Evolutionary conservation across 352 stramenopile species (phyloP), one percentile per base, ranked within the genome.

Genomic region (Phytopythium vexans): DNA sequence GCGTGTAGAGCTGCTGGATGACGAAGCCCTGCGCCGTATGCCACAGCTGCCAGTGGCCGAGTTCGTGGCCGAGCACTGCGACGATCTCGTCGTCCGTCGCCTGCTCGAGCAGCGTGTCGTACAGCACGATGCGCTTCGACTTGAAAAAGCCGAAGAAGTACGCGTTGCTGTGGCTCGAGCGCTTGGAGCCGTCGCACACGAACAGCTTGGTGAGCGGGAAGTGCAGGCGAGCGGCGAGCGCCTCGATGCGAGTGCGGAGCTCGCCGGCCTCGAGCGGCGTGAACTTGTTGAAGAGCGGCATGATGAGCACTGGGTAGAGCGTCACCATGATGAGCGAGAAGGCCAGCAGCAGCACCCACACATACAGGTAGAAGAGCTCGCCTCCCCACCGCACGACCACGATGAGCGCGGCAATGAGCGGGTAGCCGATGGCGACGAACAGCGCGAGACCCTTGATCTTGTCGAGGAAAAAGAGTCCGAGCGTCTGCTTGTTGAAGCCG

Each of bases 201-300:
- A 98, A 99, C 36, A 99, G 80, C 65, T 99, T 97, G 11, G 94
- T 98, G 45, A 99, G 75, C 35, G 97, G 97, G 64, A 98, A 99
- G 8, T 84, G 52, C 31, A 99, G 86, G 27, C 62, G 68, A 35
- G 77, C 76, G 5, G 97, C 96, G 31, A 99, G 68, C 27, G 78
- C 77, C 58, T 98, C 96, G 62, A 99, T 99, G 32, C 74, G 74
- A 11, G 66, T 82, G 43, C 97, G 96, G 42, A 99, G 75, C 21
- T 81, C 66, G n/a, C 95, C 94, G 36, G 94, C 77, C 41, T 85
- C 76, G 8, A 97, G 62, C 52, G 82, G 78, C 54, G 75, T 94
- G 59, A 96, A 97, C 66, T 96, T 99, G 78, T 99, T 99, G 60
- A 99, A 99, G 8, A 99, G 68, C 16, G 97, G 97, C 89, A 98